Conservation (phyloP, 768 basidiomycete species). For the Boletales sp. region DNA sequence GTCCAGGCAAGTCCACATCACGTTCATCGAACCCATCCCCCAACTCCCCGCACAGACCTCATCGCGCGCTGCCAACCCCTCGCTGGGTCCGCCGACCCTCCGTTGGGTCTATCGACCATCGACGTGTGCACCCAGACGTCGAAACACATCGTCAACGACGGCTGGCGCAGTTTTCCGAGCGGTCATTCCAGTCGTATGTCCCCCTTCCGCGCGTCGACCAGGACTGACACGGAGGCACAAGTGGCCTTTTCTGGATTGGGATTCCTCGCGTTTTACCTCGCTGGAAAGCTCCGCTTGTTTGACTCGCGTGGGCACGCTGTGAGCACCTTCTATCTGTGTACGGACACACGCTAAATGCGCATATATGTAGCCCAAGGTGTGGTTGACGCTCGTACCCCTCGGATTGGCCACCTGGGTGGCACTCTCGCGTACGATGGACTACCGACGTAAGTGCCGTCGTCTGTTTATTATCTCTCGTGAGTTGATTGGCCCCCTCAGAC, state of each 20-base stretch:
- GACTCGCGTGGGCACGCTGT: constrained; percentile 74
- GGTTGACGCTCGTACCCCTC: constrained; percentile 76
- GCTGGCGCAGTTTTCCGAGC: constrained; percentile 88
- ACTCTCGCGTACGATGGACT: constrained; percentile 90
- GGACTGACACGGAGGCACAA: constrained; percentile 23
- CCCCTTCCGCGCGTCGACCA: background rate
- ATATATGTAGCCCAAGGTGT: constrained; percentile 59
- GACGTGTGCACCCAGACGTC: constrained; percentile 77
- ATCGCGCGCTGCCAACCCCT: constrained; percentile 56
- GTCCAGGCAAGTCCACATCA: constrained; percentile 54
- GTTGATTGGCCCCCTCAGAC: constrained; percentile 42
- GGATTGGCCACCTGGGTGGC: constrained; percentile 70
- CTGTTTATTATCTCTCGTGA: background rate
- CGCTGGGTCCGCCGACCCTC: constrained; percentile 58
- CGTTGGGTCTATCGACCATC: constrained; percentile 65
- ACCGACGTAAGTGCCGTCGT: constrained; percentile 57
- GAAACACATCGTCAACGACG: constrained; percentile 57
- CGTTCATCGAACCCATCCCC: background rate
- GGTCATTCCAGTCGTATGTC: constrained; percentile 83
- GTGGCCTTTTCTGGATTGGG: constrained; percentile 93
- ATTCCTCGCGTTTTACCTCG: constrained; percentile 83
- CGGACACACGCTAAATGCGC: background rate
- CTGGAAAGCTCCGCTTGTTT: constrained; percentile 88
- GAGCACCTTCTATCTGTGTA: constrained; percentile 17
- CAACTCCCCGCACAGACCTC: constrained; percentile 16